Conservation (phyloP, 2,329 filamentous ascomycete species). For the Pezicula carpinea region DNA sequence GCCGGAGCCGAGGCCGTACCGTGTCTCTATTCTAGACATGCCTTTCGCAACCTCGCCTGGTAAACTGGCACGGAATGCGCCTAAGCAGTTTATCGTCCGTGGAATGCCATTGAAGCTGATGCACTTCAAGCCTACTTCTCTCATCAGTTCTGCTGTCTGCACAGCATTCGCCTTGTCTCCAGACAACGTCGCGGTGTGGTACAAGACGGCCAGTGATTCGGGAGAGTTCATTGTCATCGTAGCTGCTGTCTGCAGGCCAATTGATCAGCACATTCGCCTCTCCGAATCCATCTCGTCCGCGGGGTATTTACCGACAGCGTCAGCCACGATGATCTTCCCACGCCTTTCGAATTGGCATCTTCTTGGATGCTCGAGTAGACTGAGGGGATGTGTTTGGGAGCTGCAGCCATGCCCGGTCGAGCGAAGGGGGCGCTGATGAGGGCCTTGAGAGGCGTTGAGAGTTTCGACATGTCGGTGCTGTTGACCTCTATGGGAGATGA, state of each 20-base stretch:
- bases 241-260: slow-evolving; percentile 59
- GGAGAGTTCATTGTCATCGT: slow-evolving; percentile 86
- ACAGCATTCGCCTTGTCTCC: slow-evolving; percentile 20
- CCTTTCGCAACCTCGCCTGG: slow-evolving; percentile 47
- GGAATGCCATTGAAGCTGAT: slow-evolving; percentile 74
- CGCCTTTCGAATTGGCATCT: slow-evolving; percentile 56
- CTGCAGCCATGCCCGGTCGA: slow-evolving; percentile 59
- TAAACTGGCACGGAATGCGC: slow-evolving; percentile 62
- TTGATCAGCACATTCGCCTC: slow-evolving; percentile 7
- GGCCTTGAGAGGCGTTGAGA: slow-evolving; percentile 66
- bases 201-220: slow-evolving; percentile 61
- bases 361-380: slow-evolving; percentile 61
- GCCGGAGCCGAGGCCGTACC: slow-evolving; percentile 6
- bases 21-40: slow-evolving; percentile 54
- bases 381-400: slow-evolving; percentile 56
- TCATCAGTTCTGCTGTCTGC: slow-evolving; percentile 60
- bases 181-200: slow-evolving; percentile 14
- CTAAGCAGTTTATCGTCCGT: slow-evolving; percentile 77
- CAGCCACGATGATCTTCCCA: slow-evolving; percentile 62
- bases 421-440: slow-evolving; percentile 69
- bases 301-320: slow-evolving; percentile 50
- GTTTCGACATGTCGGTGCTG: slow-evolving; percentile 57
- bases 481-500: background rate
- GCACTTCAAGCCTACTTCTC: slow-evolving; percentile 71
- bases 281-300: background rate